A percentile compares a stretch with the other conserved stretches of the same genome.
phyloP scores from a whole-genome alignment of 2,329 filamentous ascomycete genomes.

The Cladosporium sp. region DNA sequence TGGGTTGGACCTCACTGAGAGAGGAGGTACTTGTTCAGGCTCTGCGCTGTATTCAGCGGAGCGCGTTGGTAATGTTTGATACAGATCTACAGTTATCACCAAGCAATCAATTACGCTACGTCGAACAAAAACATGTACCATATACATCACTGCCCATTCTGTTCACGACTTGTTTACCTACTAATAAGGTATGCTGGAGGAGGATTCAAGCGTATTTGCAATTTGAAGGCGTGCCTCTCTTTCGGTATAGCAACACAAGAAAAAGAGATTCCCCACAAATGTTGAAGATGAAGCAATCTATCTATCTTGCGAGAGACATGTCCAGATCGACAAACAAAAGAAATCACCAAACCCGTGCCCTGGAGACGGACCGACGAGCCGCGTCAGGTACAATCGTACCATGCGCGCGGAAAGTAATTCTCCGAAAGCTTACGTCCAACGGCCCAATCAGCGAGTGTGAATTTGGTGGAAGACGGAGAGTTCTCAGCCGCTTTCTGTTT shows the following conservation, averaged over 20 bases:
- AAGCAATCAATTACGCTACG: no score
- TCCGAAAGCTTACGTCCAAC: not conserved
- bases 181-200: not conserved
- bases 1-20: not conserved
- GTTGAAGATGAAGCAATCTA: not conserved
- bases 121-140: no score
- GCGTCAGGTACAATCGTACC: conserved; percentile 8
- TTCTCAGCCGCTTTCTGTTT: not conserved
- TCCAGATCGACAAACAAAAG: not conserved
- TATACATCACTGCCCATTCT: no score
- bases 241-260: not conserved
- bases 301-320: not conserved
- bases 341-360: not conserved
- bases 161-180: not conserved
- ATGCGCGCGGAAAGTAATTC: not conserved
- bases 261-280: not conserved
- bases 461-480: not conserved
- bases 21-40: not conserved
- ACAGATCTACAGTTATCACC: no score
- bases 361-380: conserved; percentile 1
- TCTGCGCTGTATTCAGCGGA: no score
- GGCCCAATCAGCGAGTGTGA: not conserved
- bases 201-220: not conserved
- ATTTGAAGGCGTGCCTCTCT: not conserved
- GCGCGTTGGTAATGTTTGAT: no score